A percentile compares a stretch with the other conserved stretches of the same genome.
Evolutionary conservation across 441 rosid species (phyloP).

Genomic region (Gossypium aridum): DNA sequence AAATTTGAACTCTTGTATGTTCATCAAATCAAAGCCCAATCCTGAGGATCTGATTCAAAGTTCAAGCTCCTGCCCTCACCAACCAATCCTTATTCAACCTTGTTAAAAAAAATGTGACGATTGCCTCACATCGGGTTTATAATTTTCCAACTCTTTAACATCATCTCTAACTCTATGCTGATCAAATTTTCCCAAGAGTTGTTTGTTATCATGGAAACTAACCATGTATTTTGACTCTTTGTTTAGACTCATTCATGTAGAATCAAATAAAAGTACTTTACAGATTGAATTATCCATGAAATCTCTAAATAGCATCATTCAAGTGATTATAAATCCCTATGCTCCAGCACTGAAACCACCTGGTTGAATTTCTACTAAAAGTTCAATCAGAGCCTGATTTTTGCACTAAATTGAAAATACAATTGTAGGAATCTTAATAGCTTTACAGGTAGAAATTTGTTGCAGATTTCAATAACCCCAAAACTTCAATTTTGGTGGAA

Average conservation of each 20-base stretch:
- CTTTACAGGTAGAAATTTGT: background rate
- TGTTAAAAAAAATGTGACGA: too few relatives aligned
- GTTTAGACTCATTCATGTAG: background rate
- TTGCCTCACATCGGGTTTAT: too few relatives aligned
- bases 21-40: too few relatives aligned
- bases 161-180: too few relatives aligned
- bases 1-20: too few relatives aligned
- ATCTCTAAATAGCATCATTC: background rate
- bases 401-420: background rate
- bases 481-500: background rate
- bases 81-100: too few relatives aligned
- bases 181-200: too few relatives aligned
- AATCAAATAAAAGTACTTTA: background rate
- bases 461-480: too few relatives aligned
- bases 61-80: too few relatives aligned
- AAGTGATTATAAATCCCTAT: background rate
- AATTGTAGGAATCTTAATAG: background rate
- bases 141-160: too few relatives aligned
- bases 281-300: background rate
- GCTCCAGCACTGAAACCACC: background rate
- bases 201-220: background rate
- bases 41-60: too few relatives aligned
- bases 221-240: background rate
- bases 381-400: background rate
- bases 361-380: background rate